These are phyloP conservation scores for Hypoxylon lenormandii DNA, from an alignment of 495 filamentous ascomycete genomes.

Conservation along the genomic window DNA sequence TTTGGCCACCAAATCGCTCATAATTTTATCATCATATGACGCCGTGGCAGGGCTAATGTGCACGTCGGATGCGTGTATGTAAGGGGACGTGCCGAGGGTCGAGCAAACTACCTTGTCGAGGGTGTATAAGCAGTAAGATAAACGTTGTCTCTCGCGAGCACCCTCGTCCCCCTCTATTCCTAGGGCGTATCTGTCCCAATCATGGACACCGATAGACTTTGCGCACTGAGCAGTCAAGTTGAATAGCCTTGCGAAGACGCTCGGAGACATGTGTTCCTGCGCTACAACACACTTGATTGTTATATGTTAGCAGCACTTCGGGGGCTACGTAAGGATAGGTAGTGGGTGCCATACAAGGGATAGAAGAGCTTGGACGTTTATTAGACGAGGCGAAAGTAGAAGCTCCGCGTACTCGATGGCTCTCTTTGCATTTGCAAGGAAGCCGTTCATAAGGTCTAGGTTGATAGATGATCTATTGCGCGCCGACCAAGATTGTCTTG, in stretches of 20 bases:
- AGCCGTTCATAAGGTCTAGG: constrained; percentile 27
- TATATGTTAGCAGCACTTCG: constrained; percentile 3
- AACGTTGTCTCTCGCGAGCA: constrained; percentile 17
- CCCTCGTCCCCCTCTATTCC: constrained; percentile 1
- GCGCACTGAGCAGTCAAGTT: constrained; percentile 24
- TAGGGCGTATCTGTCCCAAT: constrained; percentile 16
- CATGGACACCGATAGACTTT: constrained; percentile 29
- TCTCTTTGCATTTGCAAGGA: constrained; percentile 33
- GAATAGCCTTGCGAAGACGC: constrained; percentile 23
- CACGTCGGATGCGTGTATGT: constrained; percentile 16
- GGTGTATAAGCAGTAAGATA: constrained; percentile 36
- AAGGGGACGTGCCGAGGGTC: constrained; percentile 15
- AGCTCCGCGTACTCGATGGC: constrained; percentile 29
- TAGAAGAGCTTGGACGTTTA: constrained; percentile 39
- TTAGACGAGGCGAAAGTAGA: constrained; percentile 24
- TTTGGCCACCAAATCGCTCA: constrained; percentile 9
- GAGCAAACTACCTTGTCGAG: constrained; percentile 31
- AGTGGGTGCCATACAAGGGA: constrained; percentile 19
- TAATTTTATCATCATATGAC: background rate
- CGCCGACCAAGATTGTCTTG: constrained; percentile 3
- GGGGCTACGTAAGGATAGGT: background rate
- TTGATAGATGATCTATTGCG: constrained; percentile 29
- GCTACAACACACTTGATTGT: constrained; percentile 27
- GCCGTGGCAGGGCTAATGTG: constrained; percentile 3
- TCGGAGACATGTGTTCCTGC: constrained; percentile 26